A percentile compares a stretch with the other conserved stretches of the same genome.
These are phyloP conservation scores for Trichocladium antarcticum DNA, from an alignment of 495 filamentous ascomycete genomes.

Conservation along the genomic window DNA sequence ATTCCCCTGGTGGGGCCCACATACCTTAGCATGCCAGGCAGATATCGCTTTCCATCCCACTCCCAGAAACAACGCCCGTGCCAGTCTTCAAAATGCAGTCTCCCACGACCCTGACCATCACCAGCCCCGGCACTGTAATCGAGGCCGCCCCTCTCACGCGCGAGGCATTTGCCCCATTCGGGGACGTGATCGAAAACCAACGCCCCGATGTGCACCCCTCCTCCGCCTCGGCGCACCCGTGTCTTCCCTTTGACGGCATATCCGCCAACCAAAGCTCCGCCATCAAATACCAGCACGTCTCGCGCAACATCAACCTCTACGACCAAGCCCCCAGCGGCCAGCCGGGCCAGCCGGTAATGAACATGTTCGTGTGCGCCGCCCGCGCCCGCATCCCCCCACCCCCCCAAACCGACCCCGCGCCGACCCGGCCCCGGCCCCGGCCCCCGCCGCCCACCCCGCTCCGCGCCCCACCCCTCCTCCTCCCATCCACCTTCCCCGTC, in stretches of 20 bases:
- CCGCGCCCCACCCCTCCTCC: not conserved
- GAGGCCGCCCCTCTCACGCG: conserved; percentile 50
- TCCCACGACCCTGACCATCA: conserved; percentile 4
- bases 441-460: not conserved
- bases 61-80: not conserved
- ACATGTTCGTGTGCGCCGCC: conserved; percentile 82
- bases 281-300: conserved; percentile 72
- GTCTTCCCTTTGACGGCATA: conserved; percentile 33
- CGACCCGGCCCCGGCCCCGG: not conserved
- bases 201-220: conserved; percentile 41
- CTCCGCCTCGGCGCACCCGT: conserved; percentile 1
- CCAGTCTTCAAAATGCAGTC: not conserved
- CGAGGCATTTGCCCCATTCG: conserved; percentile 64
- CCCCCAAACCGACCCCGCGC: not conserved
- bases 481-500: conserved; percentile 48
- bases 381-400: conserved; percentile 28
- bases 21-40: too few relatives aligned
- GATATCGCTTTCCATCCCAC: not conserved
- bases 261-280: conserved; percentile 77
- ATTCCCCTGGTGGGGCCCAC: too few relatives aligned
- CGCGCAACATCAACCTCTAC: conserved; percentile 59
- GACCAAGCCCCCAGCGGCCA: conserved; percentile 49
- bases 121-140: conserved; percentile 24
- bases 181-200: conserved; percentile 69
- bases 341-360: conserved; percentile 55